phyloP scores from a whole-genome alignment of 1,284 basidiomycete species.

The Naganishia sp. region DNA sequence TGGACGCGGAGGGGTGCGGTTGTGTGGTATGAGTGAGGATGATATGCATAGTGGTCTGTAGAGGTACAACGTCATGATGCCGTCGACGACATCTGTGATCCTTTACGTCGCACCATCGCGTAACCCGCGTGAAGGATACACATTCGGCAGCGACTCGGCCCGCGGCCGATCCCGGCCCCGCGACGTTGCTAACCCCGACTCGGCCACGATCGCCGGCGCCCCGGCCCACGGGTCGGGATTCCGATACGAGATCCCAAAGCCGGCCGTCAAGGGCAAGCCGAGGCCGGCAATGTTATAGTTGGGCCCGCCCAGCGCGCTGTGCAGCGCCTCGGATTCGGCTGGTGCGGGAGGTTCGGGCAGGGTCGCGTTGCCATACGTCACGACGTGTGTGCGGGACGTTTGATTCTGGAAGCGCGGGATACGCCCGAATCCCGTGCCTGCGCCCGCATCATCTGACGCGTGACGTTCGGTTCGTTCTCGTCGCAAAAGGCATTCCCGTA shows the following conservation, averaged over 20 bases:
- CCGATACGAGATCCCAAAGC: constrained; percentile 20
- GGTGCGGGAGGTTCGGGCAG: constrained; percentile 7
- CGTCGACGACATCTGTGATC: too few relatives aligned
- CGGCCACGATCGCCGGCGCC: background rate
- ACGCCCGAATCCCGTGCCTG: constrained; percentile 38
- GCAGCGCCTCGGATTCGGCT: background rate
- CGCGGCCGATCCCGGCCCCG: background rate
- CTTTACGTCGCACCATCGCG: background rate
- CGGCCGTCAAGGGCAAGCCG: constrained; percentile 15
- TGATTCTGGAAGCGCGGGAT: constrained; percentile 38
- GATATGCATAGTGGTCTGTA: too few relatives aligned
- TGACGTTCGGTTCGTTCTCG: constrained; percentile 31
- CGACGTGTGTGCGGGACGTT: constrained; percentile 31
- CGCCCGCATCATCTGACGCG: constrained; percentile 38
- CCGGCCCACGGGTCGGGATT: constrained; percentile 16
- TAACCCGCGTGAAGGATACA: background rate
- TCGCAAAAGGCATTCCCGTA: constrained; percentile 69
- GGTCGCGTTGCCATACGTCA: constrained; percentile 15
- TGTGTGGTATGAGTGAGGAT: background rate
- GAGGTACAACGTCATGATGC: too few relatives aligned
- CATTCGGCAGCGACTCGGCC: background rate
- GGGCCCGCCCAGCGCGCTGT: background rate
- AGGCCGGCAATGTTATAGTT: constrained; percentile 3
- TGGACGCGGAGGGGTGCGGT: constrained; percentile 14
- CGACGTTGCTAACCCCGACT: background rate